phyloP scores from a whole-genome alignment of 1,284 basidiomycete species.

The Rhodotorula sp. region DNA sequence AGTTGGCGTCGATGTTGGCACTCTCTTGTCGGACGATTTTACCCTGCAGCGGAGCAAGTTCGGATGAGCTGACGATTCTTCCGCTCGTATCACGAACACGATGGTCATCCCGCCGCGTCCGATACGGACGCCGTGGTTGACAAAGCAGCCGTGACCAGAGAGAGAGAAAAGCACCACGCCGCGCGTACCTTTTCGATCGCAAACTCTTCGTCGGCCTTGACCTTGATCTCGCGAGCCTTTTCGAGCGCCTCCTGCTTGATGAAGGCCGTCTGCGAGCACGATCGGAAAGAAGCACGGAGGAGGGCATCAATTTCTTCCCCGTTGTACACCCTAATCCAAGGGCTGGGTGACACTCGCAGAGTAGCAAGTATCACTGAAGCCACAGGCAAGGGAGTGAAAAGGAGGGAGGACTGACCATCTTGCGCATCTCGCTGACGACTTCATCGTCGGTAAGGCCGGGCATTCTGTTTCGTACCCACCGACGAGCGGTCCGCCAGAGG shows the following conservation, averaged over 20 bases:
- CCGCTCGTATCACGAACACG: neutral
- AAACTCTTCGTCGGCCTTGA: conserved; percentile 96
- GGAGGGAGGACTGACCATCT: conserved; percentile 69
- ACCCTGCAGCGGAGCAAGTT: conserved; percentile 60
- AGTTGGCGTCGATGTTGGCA: conserved; percentile 82
- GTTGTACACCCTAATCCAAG: neutral
- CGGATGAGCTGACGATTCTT: neutral
- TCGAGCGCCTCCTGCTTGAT: conserved; percentile 83
- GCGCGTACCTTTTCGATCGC: conserved; percentile 82
- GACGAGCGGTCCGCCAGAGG: too few species aligned
- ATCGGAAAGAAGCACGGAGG: too few species aligned
- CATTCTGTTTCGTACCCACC: conserved; percentile 24
- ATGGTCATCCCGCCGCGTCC: neutral
- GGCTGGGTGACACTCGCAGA: too few species aligned
- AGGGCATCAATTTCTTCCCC: neutral
- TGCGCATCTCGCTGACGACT: conserved; percentile 95
- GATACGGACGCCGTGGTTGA: neutral
- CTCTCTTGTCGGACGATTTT: conserved; percentile 94
- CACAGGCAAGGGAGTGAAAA: too few species aligned
- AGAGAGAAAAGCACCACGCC: neutral
- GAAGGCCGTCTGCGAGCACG: conserved; percentile 35
- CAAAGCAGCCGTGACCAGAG: neutral
- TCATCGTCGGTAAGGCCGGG: conserved; percentile 82
- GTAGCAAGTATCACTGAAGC: too few species aligned
- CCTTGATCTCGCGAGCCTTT: conserved; percentile 92